phyloP scores from a whole-genome alignment of 1,139 yeast genomes.

The Protomyces macrosporus region DNA sequence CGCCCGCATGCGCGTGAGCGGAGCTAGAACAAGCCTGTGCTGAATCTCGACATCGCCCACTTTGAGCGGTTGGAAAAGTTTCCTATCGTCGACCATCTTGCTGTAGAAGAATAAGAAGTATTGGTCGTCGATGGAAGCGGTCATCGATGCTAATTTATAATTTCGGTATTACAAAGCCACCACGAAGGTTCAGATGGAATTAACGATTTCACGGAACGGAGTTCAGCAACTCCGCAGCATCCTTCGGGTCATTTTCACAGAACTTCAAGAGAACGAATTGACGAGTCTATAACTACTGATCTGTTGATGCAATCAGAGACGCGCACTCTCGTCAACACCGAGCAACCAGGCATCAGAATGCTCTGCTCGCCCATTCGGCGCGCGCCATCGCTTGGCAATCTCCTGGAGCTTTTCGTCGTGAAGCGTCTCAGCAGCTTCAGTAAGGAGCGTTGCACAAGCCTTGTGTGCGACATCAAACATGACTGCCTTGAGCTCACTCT shows the following conservation, averaged over 20 bases:
- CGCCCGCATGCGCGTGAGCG: slow-evolving; percentile 51
- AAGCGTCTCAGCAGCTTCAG: not conserved
- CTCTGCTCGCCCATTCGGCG: not conserved
- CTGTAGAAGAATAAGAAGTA: no score
- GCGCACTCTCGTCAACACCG: not conserved
- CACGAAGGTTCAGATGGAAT: no score
- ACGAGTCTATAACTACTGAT: no score
- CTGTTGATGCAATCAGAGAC: not conserved
- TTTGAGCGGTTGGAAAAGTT: slow-evolving; percentile 35
- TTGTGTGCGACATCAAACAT: not conserved
- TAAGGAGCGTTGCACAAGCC: not conserved
- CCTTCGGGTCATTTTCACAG: no score
- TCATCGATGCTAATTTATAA: no score
- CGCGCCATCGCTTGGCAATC: not conserved
- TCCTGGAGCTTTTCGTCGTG: not conserved
- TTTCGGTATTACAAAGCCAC: no score
- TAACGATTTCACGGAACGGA: no score
- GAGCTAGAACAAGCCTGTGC: slow-evolving; percentile 50
- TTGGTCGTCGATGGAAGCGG: no score
- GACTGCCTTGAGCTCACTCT: not conserved
- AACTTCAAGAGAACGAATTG: no score
- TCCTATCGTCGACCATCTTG: not conserved
- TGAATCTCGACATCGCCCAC: slow-evolving; percentile 35
- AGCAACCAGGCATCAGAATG: not conserved
- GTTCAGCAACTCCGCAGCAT: no score